Evolutionary conservation across 2,329 filamentous ascomycete genomes (phyloP).

Genomic region (Pleomassaria siparia): DNA sequence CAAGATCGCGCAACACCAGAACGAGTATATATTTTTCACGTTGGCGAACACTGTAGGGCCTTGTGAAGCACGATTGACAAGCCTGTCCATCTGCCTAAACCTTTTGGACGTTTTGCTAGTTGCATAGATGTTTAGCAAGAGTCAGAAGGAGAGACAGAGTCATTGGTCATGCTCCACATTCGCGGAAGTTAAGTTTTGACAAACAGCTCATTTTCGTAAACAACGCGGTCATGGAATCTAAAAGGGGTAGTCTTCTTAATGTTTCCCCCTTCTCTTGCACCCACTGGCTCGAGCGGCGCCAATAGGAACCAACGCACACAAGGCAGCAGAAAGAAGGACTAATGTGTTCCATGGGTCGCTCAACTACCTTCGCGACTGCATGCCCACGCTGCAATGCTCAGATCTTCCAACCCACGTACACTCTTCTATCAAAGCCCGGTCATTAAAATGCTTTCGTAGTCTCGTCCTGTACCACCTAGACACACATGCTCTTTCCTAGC

Average conservation of each 20-base stretch:
- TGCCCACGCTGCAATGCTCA: conserved; percentile 23
- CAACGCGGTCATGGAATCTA: conserved; percentile 26
- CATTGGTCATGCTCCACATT: too few relatives aligned
- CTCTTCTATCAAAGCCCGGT: conserved; percentile 23
- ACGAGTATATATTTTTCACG: too few relatives aligned
- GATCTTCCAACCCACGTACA: conserved; percentile 16
- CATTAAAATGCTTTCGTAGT: conserved; percentile 37
- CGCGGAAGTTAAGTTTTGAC: too few relatives aligned
- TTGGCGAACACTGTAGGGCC: too few relatives aligned
- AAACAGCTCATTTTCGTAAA: conserved; percentile 21
- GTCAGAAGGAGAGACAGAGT: too few relatives aligned
- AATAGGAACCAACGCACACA: conserved; percentile 3
- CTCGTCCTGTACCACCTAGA: conserved; percentile 21
- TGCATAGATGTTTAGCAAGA: too few relatives aligned
- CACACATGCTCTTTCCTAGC: conserved; percentile 4
- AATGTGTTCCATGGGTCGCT: conserved; percentile 21
- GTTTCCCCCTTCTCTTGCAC: conserved; percentile 13
- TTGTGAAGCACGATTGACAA: too few relatives aligned
- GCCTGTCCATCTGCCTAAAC: too few relatives aligned
- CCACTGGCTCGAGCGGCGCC: conserved; percentile 1
- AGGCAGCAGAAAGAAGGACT: conserved; percentile 2
- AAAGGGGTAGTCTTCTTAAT: conserved; percentile 30
- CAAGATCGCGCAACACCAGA: not conserved
- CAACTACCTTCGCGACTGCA: conserved; percentile 20
- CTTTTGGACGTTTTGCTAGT: too few relatives aligned